These are phyloP conservation scores for Rhizomucor miehei DNA, from an alignment of 371 early-diverging fungal genomes.

Conservation along the genomic window DNA sequence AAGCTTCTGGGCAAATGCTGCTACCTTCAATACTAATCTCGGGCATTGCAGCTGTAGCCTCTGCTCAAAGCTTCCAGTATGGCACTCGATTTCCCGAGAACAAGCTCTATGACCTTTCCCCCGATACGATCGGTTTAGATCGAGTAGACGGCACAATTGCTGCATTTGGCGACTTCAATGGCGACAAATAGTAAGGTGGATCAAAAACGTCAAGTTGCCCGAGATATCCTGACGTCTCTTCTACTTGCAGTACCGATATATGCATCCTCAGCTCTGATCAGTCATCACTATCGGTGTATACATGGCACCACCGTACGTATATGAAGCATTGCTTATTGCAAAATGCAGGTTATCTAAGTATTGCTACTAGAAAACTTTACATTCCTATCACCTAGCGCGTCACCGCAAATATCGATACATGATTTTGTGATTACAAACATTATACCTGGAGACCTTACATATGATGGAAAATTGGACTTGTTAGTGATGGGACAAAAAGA, in stretches of 20 bases:
- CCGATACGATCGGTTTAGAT: conserved; percentile 50
- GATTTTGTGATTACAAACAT: conserved; percentile 68
- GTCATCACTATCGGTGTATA: conserved; percentile 57
- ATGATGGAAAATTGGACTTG: conserved; percentile 84
- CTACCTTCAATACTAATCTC: too few relatives aligned
- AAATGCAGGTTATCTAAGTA: background rate
- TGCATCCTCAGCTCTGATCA: conserved; percentile 69
- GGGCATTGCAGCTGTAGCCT: conserved; percentile 1
- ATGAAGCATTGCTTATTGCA: background rate
- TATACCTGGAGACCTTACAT: conserved; percentile 82
- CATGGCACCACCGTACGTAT: conserved; percentile 62
- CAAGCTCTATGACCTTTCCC: conserved; percentile 35
- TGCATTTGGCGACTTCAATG: conserved; percentile 85
- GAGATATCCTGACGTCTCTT: background rate
- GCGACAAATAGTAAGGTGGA: conserved; percentile 66
- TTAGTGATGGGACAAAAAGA: conserved; percentile 66
- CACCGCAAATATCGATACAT: conserved; percentile 21
- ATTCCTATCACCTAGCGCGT: conserved; percentile 17
- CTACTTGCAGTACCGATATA: conserved; percentile 65
- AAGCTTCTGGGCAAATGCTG: too few relatives aligned
- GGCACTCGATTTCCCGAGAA: conserved; percentile 38
- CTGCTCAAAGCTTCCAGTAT: conserved; percentile 38
- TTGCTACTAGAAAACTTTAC: conserved; percentile 21
- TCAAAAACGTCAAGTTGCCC: background rate
- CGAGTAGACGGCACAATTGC: conserved; percentile 69